phyloP scores from a whole-genome alignment of 192 early-diverging fungal genomes.

The Nowakowskiella sp. region DNA sequence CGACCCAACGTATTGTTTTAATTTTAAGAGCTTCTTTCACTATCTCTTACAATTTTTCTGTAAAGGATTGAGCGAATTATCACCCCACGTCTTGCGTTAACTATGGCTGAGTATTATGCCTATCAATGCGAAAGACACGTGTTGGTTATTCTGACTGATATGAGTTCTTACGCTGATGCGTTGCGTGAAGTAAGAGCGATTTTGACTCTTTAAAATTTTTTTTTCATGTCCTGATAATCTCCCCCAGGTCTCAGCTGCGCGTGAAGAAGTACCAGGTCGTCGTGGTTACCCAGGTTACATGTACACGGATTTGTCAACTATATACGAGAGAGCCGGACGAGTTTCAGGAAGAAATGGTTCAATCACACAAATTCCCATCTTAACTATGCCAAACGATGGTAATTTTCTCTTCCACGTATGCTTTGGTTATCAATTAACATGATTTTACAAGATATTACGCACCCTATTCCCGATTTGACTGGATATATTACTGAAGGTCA shows the following conservation, averaged over 20 bases:
- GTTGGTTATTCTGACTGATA: conserved; percentile 96
- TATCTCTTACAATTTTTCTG: background rate
- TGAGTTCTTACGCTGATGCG: conserved; percentile 99
- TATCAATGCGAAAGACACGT: conserved; percentile 99
- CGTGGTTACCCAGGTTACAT: conserved; percentile 99
- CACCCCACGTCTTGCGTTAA: conserved; percentile 94
- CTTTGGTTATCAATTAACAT: background rate
- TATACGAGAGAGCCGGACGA: conserved; percentile 97
- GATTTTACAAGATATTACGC: conserved; percentile 74
- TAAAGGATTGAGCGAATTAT: conserved; percentile 96
- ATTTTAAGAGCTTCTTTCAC: conserved; percentile 4
- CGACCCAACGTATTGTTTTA: conserved; percentile 71
- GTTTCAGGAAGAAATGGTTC: conserved; percentile 95
- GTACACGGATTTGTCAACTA: conserved; percentile 99
- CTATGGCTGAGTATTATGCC: conserved; percentile 98
- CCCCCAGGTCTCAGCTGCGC: conserved; percentile 80
- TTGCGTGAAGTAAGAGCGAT: conserved; percentile 75
- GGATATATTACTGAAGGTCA: conserved; percentile 99
- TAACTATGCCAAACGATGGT: conserved; percentile 99
- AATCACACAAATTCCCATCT: conserved; percentile 99
- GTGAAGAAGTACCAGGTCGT: conserved; percentile 99
- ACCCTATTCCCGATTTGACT: conserved; percentile 99
- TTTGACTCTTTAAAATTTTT: conserved; percentile 7
- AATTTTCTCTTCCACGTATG: conserved; percentile 6
- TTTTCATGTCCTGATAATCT: background rate